A percentile compares a stretch with the other conserved stretches of the same genome.
Conservation (phyloP, 2,329 filamentous ascomycete genomes). For the Tolypocladium album region DNA sequence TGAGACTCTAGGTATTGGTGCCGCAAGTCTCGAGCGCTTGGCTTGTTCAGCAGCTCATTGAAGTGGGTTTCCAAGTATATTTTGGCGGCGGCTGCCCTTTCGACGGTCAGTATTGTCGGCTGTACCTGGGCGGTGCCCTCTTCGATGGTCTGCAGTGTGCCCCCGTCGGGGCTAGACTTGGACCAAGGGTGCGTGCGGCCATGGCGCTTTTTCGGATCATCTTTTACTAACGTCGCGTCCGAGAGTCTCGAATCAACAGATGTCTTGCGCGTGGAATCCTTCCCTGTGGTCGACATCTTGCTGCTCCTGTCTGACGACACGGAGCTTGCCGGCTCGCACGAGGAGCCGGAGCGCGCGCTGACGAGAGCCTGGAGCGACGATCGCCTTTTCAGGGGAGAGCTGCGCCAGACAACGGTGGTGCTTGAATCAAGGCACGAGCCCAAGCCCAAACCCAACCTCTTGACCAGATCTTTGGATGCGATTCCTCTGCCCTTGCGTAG, state of each 20-base stretch:
- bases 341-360: slow-evolving; percentile 6
- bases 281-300: slow-evolving; percentile 11
- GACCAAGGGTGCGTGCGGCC: slow-evolving; percentile 22
- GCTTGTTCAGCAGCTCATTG: slow-evolving; percentile 51
- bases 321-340: slow-evolving; percentile 12
- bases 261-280: slow-evolving; percentile 19
- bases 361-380: slow-evolving; percentile 15
- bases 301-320: slow-evolving; percentile 16
- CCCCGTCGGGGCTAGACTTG: slow-evolving; percentile 24
- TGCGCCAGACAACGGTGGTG: slow-evolving; percentile 17
- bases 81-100: slow-evolving; percentile 71
- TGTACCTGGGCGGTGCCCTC: slow-evolving; percentile 14
- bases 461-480: slow-evolving; percentile 13
- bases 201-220: slow-evolving; percentile 11
- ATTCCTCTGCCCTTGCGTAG: slow-evolving; percentile 7
- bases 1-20: slow-evolving; percentile 29
- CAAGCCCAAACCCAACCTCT: slow-evolving; percentile 15
- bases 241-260: slow-evolving; percentile 21
- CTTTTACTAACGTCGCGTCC: slow-evolving; percentile 8
- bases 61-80: slow-evolving; percentile 80
- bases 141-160: slow-evolving; percentile 22
- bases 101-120: slow-evolving; percentile 49
- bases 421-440: slow-evolving; percentile 14
- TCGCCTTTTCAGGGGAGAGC: slow-evolving; percentile 7
- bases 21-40: slow-evolving; percentile 19